A percentile compares a stretch with the other conserved stretches of the same genome.
Conservation (phyloP, 371 early-diverging fungal genomes). For the Zopfochytrium polystomum region DNA sequence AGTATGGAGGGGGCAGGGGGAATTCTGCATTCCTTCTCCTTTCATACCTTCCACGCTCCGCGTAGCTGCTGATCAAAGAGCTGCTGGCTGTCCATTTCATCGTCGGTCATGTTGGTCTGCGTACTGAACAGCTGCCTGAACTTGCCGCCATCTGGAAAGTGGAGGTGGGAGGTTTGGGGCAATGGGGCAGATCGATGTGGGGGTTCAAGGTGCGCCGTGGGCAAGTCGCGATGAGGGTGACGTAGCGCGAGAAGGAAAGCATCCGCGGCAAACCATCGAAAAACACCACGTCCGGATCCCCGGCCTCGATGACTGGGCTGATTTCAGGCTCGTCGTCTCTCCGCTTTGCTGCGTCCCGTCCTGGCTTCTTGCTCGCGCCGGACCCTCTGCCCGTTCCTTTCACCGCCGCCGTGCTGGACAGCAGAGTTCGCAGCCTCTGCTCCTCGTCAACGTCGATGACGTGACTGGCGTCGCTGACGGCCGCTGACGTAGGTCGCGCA, state of each 20-base stretch:
- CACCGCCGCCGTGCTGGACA: conserved; percentile 16
- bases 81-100: conserved; percentile 4
- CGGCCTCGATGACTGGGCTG: conserved; percentile 12
- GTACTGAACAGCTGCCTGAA: conserved; percentile 13
- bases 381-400: conserved; percentile 4
- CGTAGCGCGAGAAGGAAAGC: too few species aligned
- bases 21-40: too few species aligned
- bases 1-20: not conserved
- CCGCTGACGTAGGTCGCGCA: too few species aligned
- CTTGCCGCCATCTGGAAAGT: conserved; percentile 18
- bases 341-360: not conserved
- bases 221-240: too few species aligned
- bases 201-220: too few species aligned
- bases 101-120: not conserved
- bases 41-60: conserved; percentile 10
- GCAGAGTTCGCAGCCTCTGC: conserved; percentile 14
- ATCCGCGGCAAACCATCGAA: conserved; percentile 20
- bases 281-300: conserved; percentile 29
- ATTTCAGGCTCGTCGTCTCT: conserved; percentile 17
- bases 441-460: too few species aligned
- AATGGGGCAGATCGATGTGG: too few species aligned
- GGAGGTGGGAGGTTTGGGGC: not conserved
- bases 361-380: not conserved
- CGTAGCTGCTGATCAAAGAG: conserved; percentile 20
- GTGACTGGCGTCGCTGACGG: too few species aligned